Evolutionary conservation across 2,329 filamentous ascomycete genomes (phyloP).

Genomic region (Neofusicoccum umdonicola): DNA sequence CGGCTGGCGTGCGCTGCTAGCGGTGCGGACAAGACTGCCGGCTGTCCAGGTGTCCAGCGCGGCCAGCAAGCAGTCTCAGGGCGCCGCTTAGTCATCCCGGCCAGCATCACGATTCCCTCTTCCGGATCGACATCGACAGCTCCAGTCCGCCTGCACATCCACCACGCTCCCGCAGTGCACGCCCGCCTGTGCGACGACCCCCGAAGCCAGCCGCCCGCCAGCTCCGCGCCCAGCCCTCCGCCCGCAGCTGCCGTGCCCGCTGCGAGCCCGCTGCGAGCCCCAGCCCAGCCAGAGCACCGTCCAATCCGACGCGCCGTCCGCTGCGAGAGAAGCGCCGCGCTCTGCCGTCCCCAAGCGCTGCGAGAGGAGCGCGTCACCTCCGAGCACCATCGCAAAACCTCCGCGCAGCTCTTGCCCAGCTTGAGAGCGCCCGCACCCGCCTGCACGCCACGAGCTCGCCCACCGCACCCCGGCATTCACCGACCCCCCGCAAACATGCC

Average conservation of each 20-base stretch:
- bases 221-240: not conserved
- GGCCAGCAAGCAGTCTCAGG: not conserved
- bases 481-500: conserved; percentile 17
- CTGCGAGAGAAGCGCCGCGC: not conserved
- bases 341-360: conserved; percentile 1
- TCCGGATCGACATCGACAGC: conserved; percentile 14
- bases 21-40: not conserved
- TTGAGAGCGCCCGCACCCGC: not conserved
- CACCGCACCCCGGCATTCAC: not conserved
- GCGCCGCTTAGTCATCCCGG: conserved; percentile 8
- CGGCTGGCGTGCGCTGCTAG: not conserved
- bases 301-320: conserved; percentile 10
- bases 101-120: conserved; percentile 18
- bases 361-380: not conserved
- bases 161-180: conserved; percentile 3
- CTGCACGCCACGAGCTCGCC: not conserved
- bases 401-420: not conserved
- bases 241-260: not conserved
- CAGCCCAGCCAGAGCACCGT: not conserved
- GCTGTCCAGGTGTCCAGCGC: not conserved
- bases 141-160: conserved; percentile 7
- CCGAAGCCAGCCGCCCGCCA: not conserved
- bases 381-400: conserved; percentile 2
- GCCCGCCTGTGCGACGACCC: conserved; percentile 7
- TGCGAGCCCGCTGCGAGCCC: not conserved